Percentiles rank a stretch among this genome's conserved stretches.
phyloP scores from a whole-genome alignment of 2,329 filamentous ascomycete genomes.

The Arthrocladium fulminans region DNA sequence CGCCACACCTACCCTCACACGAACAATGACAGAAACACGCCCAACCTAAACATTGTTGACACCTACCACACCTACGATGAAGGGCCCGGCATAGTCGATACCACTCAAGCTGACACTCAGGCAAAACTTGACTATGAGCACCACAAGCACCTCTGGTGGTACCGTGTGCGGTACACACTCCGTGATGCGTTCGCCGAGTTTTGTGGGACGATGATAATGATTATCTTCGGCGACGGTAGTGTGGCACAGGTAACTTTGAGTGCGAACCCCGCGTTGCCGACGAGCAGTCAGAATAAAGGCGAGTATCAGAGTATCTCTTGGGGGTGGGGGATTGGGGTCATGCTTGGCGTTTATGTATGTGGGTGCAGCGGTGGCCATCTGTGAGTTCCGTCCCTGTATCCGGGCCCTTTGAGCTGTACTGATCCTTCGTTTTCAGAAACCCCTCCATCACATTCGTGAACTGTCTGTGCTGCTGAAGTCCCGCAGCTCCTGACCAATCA shows the following conservation, averaged over 20 bases:
- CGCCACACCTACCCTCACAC: neutral
- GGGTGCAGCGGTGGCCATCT: conserved; percentile 2
- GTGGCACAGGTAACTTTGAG: conserved; percentile 55
- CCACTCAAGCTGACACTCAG: conserved; percentile 18
- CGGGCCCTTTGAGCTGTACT: too few relatives aligned
- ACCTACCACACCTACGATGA: conserved; percentile 15
- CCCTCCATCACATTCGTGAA: too few relatives aligned
- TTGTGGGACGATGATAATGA: conserved; percentile 51
- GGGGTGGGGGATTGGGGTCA: conserved; percentile 48
- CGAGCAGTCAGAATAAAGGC: conserved; percentile 22
- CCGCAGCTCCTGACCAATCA: too few relatives aligned
- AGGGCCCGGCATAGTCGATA: conserved; percentile 23
- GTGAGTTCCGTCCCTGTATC: neutral
- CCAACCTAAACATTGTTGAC: neutral
- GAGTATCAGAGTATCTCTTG: conserved; percentile 36
- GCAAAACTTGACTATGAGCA: conserved; percentile 24
- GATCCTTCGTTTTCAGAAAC: too few relatives aligned
- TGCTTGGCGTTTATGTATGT: conserved; percentile 52
- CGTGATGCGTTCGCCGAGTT: conserved; percentile 53
- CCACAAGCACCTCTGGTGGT: conserved; percentile 40
- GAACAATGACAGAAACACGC: neutral
- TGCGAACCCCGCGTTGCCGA: conserved; percentile 18
- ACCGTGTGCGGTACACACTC: conserved; percentile 39
- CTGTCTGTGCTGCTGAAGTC: conserved; percentile 56
- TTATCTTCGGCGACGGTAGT: conserved; percentile 55